Evolutionary conservation across 1,284 basidiomycete genomes (phyloP), one percentile per base, ranked within the genome.

Genomic region (Malassezia globosa): DNA sequence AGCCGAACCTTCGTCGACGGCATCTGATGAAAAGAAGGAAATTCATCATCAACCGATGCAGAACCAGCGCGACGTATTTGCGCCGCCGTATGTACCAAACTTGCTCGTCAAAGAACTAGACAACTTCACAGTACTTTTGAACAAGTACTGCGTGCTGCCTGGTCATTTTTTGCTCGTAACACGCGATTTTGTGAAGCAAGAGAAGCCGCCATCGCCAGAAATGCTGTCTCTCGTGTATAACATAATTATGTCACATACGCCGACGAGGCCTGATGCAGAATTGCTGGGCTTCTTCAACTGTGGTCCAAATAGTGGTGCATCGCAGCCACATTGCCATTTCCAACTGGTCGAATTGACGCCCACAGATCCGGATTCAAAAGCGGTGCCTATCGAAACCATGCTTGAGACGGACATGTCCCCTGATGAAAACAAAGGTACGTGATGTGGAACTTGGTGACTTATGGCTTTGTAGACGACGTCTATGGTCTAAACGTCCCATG

Each of bases 91-190:
- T 38, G 64, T 69, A n/a, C 57, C 63, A 7, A 61, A 68, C 33
- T 49, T 70, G 14, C 53, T 59, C 6, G 66, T 70, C 21, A 42
- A 52, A 26, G 59, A 63, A 31, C 37, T 61, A 3, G 49, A 46
- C 16, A 55, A 68, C 16, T 58, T 62, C 36, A 58, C 60, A 1
- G 34, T 68, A 21, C 50, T 69, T 25, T 55, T 71, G 13, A 71
- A 71, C 58, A 71, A 71, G 46, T 71, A 58, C 41, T 64, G 61
- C 41, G 62, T 71, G 0, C 56, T 69, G 8, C 65, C 67, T 2
- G 45, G 55, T n/a, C 69, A 71, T 48, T 65, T 63, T 35, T 46
- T 71, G 7, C 44, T 71, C 42, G 64, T 71, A 7, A 69, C 68
- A 6, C 37, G 35, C 22, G 58, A 63, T 3, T 71, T 65, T 36